Base-by-base conservation (phyloP, 2,329 filamentous ascomycete genomes). In the Thermoascus crustaceus region DNA sequence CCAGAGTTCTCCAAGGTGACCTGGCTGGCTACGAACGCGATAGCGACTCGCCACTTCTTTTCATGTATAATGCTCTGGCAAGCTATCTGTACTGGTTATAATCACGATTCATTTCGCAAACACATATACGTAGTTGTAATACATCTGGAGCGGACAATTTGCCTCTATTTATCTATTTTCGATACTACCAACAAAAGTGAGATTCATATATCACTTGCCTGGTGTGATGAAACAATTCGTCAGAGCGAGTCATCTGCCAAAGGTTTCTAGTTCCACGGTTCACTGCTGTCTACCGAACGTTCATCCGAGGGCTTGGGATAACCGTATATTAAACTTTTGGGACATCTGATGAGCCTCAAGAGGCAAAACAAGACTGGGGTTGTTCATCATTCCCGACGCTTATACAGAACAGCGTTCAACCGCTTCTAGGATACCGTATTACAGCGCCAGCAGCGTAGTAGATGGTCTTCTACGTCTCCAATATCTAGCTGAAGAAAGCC, bases 251-350 rank as follows among this genome's bases (percentile, higher is more conserved):
- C 30, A 32, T 19, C 30, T 18, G 10, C 20, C 20, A 19, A 6
- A 7, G 9, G 20, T 17, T 16, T 3, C 8, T n/a, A 7, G 32
- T 20, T 16, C 32, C 32, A 35, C 32, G 32, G 32, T 35, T 35
- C 32, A n/a, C 16, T n/a, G 23, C 10, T 8, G 18, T 35, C 14
- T 35, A 27, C 32, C 32, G 24, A 26, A 17, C 32, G 24, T 25
- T 25, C 24, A 35, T 19, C 32, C 23, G 27, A 27, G 22, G 32
- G 27, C 23, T 19, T 35, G 32, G 32, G 10, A 34, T n/a, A 34
- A 34, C 32, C 16, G 32, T 34, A 18, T 21, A 34, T 16, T n/a
- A 34, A 29, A 17, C 26, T 29, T 29, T 29, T 9, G 13, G 9
- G 16, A 29, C 26, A 17, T 29, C 26, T 29, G 26, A 18, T 13